These are phyloP conservation scores for Rhodotorula babjevae DNA, from an alignment of 768 basidiomycete genomes.

Conservation along the genomic window DNA sequence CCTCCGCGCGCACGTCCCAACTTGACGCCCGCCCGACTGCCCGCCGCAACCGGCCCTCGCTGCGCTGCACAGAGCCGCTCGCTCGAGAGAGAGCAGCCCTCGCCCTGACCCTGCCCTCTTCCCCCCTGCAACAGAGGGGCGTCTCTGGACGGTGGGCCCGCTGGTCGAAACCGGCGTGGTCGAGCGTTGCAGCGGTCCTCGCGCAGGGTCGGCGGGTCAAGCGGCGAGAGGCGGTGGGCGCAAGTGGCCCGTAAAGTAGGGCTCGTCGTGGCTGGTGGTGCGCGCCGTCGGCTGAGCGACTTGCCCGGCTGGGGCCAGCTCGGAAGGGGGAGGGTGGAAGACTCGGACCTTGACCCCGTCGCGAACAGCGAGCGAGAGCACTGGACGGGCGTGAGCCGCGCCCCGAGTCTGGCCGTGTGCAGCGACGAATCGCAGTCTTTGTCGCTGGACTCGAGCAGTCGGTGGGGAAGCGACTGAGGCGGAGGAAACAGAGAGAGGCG, in stretches of 20 bases:
- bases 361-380: background rate
- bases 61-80: background rate
- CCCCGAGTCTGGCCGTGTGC: background rate
- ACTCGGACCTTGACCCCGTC: slow-evolving; percentile 36
- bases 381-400: background rate
- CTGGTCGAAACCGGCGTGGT: background rate
- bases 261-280: slow-evolving; percentile 13
- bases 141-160: background rate
- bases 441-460: slow-evolving; percentile 5
- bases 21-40: background rate
- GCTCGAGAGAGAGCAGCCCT: no score
- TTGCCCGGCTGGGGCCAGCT: slow-evolving; percentile 7
- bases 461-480: no score
- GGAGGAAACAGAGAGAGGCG: background rate
- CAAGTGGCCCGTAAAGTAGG: background rate
- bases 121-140: background rate
- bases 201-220: background rate
- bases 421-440: slow-evolving; percentile 33
- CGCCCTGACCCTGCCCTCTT: background rate
- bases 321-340: slow-evolving; percentile 5
- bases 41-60: no score
- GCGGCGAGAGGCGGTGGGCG: background rate
- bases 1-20: slow-evolving; percentile 20
- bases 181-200: slow-evolving; percentile 12
- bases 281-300: slow-evolving; percentile 16